Percentiles rank a stretch among this genome's conserved stretches.
Evolutionary conservation across 1,139 yeast genomes (phyloP).

Genomic region (Yamadazyma taylorii): DNA sequence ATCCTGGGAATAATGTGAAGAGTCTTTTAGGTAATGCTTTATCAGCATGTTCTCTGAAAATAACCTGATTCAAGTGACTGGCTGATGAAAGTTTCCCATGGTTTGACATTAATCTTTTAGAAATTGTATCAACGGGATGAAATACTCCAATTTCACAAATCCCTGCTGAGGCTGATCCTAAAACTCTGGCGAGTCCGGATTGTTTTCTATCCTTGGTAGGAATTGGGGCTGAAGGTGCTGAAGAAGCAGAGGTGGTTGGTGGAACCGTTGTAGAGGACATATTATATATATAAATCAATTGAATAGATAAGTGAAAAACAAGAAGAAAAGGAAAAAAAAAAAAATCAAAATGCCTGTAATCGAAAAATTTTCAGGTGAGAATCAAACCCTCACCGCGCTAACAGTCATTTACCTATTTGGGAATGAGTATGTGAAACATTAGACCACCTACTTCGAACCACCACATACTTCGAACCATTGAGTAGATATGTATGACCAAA

Average conservation of each 20-base stretch:
- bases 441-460: too few relatives aligned
- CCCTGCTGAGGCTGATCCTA: slow-evolving; percentile 98
- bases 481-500: too few relatives aligned
- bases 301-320: too few relatives aligned
- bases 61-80: slow-evolving; percentile 74
- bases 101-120: slow-evolving; percentile 97
- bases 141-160: slow-evolving; percentile 93
- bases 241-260: slow-evolving; percentile 32
- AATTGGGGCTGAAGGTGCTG: slow-evolving; percentile 33
- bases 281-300: too few relatives aligned
- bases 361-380: slow-evolving; percentile 7
- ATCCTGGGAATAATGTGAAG: slow-evolving; percentile 91
- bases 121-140: slow-evolving; percentile 98
- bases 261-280: neutral
- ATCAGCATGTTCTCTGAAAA: slow-evolving; percentile 79
- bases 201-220: slow-evolving; percentile 71
- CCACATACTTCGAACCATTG: too few relatives aligned
- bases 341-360: too few relatives aligned
- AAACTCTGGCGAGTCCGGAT: slow-evolving; percentile 84
- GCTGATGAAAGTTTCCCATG: slow-evolving; percentile 67
- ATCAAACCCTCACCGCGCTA: slow-evolving; percentile 7
- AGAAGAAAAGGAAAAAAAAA: too few relatives aligned
- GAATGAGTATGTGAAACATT: neutral
- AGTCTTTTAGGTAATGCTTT: slow-evolving; percentile 71
- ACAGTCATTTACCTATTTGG: neutral